phyloP scores from a whole-genome alignment of 225 moss, liverwort and hornwort species.

The Pseudisothecium myosuroides region DNA sequence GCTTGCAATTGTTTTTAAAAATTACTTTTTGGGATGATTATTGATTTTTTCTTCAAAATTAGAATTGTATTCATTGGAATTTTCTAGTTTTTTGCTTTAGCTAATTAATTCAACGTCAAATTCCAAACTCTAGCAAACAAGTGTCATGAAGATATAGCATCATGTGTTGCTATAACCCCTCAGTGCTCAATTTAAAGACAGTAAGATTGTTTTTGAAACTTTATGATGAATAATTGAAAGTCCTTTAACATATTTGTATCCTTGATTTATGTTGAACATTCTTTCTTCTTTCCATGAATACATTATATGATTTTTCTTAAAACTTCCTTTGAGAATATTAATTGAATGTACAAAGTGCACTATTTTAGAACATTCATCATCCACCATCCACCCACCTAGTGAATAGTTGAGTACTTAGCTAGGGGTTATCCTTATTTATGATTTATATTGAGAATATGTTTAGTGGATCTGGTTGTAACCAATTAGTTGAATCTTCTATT shows the following conservation, averaged over 20 bases:
- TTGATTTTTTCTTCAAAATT: neutral
- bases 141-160: neutral
- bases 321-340: neutral
- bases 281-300: neutral
- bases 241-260: neutral
- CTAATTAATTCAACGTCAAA: neutral
- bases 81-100: neutral
- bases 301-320: neutral
- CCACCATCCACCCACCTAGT: neutral
- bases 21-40: too few relatives aligned
- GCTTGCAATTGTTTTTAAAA: neutral
- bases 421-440: rapidly evolving
- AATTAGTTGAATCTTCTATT: neutral
- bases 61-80: neutral
- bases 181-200: neutral
- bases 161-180: too few relatives aligned
- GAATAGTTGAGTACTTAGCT: rapidly evolving
- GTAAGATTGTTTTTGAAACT: neutral
- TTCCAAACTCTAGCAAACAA: neutral
- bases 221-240: neutral
- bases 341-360: neutral
- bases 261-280: neutral
- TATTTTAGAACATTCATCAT: neutral
- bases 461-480: rapidly evolving
- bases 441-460: neutral